Conservation (phyloP, 305 asterid genomes). For the Solanum hybrid region DNA sequence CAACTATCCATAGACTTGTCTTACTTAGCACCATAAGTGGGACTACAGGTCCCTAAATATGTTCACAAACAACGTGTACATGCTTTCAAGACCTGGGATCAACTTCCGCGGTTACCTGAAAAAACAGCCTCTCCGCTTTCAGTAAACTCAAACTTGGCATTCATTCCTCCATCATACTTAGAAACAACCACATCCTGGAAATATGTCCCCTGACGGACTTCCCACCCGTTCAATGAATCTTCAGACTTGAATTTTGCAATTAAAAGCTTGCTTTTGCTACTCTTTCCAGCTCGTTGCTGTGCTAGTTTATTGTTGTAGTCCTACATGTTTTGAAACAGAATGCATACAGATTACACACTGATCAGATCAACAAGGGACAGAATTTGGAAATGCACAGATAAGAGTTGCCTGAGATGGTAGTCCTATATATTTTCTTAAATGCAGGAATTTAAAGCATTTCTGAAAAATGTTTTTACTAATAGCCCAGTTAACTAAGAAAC, state of each 20-base stretch:
- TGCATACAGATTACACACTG: background rate
- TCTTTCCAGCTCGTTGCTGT: constrained; percentile 88
- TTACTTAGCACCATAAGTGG: background rate
- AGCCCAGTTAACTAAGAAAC: background rate
- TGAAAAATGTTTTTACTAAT: background rate
- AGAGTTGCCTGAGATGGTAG: background rate
- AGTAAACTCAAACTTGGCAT: constrained; percentile 71
- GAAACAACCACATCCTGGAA: constrained; percentile 74
- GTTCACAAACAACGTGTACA: background rate
- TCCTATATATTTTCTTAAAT: background rate
- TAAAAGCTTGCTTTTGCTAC: constrained; percentile 96
- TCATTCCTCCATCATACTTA: constrained; percentile 94
- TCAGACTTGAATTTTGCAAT: constrained; percentile 77
- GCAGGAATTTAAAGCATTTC: background rate
- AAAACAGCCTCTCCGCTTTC: constrained; percentile 63
- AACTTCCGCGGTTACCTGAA: constrained; percentile 41
- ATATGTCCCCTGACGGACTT: constrained; percentile 81
- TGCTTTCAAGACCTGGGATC: background rate
- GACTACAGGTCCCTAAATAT: background rate
- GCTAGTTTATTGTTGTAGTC: constrained; percentile 88
- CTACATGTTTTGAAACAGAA: constrained; percentile 22
- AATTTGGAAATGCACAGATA: background rate
- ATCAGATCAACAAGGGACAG: background rate
- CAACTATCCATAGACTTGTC: background rate
- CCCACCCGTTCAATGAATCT: constrained; percentile 80